These are phyloP conservation scores for Bretschneidera sinensis DNA, from an alignment of 345 rosid genomes.

Conservation along the genomic window DNA sequence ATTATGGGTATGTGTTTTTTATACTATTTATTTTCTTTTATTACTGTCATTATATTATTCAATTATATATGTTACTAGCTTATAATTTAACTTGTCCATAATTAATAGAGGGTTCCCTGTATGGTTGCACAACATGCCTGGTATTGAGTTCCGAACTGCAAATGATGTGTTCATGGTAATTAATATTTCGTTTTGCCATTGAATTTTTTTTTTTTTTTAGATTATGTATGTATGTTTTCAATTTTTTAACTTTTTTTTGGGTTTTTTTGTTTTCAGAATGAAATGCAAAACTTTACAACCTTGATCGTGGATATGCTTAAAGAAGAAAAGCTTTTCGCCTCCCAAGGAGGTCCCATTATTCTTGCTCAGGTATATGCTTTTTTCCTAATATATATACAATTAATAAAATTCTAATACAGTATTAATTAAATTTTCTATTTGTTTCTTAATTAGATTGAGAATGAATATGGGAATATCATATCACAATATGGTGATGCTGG, in stretches of 20 bases:
- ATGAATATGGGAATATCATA: no score
- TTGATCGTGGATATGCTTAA: slow-evolving; percentile 58
- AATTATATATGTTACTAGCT: neutral
- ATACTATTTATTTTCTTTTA: no score
- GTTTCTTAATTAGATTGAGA: slow-evolving; percentile 31
- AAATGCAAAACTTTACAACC: slow-evolving; percentile 69
- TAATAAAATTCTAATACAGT: no score
- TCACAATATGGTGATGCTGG: slow-evolving; percentile 25
- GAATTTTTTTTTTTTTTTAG: neutral
- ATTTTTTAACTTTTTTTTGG: neutral
- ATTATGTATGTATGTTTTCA: no score
- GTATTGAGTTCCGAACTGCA: slow-evolving; percentile 40
- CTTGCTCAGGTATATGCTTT: no score
- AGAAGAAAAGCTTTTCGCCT: no score
- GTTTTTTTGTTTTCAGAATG: slow-evolving; percentile 24
- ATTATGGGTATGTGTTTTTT: slow-evolving; percentile 35
- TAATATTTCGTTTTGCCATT: neutral
- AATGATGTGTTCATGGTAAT: slow-evolving; percentile 48
- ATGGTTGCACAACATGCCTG: slow-evolving; percentile 58
- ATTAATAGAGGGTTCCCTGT: slow-evolving; percentile 47
- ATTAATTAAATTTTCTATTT: neutral
- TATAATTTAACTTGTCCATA: neutral
- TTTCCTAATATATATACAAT: slow-evolving; percentile 19
- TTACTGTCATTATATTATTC: no score
- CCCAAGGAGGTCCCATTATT: no score